Percentiles rank a stretch among this genome's conserved stretches.
phyloP scores from a whole-genome alignment of 192 early-diverging fungal genomes.

The Umbelopsis sp. region DNA sequence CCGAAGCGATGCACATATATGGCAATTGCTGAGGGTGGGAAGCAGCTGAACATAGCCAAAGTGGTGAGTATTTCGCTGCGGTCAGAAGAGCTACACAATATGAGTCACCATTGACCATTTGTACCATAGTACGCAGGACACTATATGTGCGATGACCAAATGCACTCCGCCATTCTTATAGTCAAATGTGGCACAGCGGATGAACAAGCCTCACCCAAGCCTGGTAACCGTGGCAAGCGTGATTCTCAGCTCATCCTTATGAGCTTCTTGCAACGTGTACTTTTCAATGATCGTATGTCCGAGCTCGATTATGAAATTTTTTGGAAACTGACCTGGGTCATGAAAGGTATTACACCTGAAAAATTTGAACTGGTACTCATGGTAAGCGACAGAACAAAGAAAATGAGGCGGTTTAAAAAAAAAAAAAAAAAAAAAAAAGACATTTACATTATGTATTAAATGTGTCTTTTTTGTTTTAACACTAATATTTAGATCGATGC shows the following conservation, averaged over 20 bases:
- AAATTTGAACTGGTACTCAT: slow-evolving; percentile 74
- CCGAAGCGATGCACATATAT: slow-evolving; percentile 79
- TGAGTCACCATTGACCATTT: slow-evolving; percentile 6
- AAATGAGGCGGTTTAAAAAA: too few species aligned
- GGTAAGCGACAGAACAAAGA: slow-evolving; percentile 43
- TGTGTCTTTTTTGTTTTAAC: background rate
- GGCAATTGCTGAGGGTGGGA: slow-evolving; percentile 78
- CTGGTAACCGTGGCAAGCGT: slow-evolving; percentile 93
- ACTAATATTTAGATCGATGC: slow-evolving; percentile 71
- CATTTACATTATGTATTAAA: background rate
- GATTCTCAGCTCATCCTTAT: slow-evolving; percentile 95
- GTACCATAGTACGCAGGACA: slow-evolving; percentile 63
- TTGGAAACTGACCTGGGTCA: slow-evolving; percentile 75
- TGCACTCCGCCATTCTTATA: slow-evolving; percentile 62
- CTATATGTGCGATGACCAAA: slow-evolving; percentile 58
- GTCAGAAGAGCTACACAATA: background rate
- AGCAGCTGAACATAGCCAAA: slow-evolving; percentile 83
- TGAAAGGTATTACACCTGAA: slow-evolving; percentile 83
- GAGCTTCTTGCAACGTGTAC: slow-evolving; percentile 84
- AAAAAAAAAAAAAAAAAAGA: background rate
- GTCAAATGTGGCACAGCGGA: slow-evolving; percentile 77
- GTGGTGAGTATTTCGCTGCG: slow-evolving; percentile 51
- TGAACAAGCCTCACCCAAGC: slow-evolving; percentile 63
- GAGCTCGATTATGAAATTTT: slow-evolving; percentile 92
- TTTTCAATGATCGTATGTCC: slow-evolving; percentile 84